These are phyloP conservation scores for Candida odintsovae DNA, from an alignment of 805 yeast genomes.

Conservation along the genomic window DNA sequence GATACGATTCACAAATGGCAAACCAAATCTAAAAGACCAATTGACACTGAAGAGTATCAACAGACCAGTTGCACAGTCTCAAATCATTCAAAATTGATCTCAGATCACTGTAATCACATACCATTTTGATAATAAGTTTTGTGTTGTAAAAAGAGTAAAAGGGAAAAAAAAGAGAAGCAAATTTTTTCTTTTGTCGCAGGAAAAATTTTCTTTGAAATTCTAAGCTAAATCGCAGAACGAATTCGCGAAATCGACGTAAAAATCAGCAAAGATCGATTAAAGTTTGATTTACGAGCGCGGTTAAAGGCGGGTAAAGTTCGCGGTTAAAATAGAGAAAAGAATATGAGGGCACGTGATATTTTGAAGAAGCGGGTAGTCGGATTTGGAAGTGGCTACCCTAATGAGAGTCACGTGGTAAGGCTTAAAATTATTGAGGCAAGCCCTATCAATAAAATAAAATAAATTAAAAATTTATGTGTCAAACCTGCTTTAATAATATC, in stretches of 20 bases:
- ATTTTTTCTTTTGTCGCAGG: conserved; percentile 2
- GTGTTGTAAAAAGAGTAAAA: background rate
- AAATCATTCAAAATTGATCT: background rate
- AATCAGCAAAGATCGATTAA: background rate
- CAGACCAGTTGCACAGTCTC: background rate
- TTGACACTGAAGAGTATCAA: no score
- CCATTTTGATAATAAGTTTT: background rate
- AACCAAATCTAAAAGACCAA: no score
- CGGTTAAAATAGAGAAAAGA: no score
- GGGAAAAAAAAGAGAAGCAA: conserved; percentile 1
- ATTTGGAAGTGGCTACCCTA: background rate
- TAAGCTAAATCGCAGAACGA: background rate
- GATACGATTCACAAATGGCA: background rate
- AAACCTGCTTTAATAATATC: no score
- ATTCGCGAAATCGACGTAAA: background rate
- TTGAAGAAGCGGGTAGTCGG: no score
- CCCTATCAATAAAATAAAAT: no score
- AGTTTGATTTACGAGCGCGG: background rate
- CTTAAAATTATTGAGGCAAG: no score
- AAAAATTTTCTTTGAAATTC: background rate
- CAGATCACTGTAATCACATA: background rate
- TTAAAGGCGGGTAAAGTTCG: background rate
- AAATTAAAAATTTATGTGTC: no score
- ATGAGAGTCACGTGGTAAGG: background rate
- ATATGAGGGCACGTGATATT: background rate